Evolutionary conservation across 108 stramenopile species (phyloP).

Genomic region (Pseudonitzschia multiseries): DNA sequence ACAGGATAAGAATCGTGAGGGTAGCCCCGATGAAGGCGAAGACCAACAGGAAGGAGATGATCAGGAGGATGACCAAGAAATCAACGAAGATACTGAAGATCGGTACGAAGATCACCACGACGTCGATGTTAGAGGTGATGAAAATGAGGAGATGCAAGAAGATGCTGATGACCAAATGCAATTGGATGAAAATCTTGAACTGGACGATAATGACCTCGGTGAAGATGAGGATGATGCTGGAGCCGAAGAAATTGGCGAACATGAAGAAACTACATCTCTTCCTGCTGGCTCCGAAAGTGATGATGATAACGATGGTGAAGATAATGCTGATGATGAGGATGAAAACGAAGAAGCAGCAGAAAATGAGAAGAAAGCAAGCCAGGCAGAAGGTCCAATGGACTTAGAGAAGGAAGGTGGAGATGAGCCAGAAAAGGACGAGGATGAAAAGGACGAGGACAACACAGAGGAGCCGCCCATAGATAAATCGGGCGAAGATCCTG

Average conservation of each 20-base stretch:
- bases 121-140: constrained; percentile 38
- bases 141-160: constrained; percentile 16
- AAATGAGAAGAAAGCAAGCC: constrained; percentile 13
- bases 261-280: not conserved
- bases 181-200: constrained; percentile 21
- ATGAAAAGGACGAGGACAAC: too few relatives aligned
- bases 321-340: constrained; percentile 20
- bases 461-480: constrained; percentile 6
- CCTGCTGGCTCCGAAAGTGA: constrained; percentile 2
- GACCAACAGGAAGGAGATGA: constrained; percentile 42
- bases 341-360: constrained; percentile 16
- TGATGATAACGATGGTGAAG: constrained; percentile 23
- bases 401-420: constrained; percentile 25
- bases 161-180: constrained; percentile 18
- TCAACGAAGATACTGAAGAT: constrained; percentile 75
- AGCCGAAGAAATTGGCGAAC: constrained; percentile 1
- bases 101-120: constrained; percentile 75
- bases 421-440: constrained; percentile 18
- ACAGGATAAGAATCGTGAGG: constrained; percentile 84
- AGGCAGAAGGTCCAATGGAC: constrained; percentile 33
- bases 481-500: constrained; percentile 21
- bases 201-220: constrained; percentile 26
- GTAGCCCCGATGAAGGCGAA: constrained; percentile 33
- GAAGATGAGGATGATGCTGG: constrained; percentile 33
- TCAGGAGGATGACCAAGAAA: constrained; percentile 37